Evolutionary conservation across 768 basidiomycete genomes (phyloP).

Genomic region (Kwoniella bestiolae): DNA sequence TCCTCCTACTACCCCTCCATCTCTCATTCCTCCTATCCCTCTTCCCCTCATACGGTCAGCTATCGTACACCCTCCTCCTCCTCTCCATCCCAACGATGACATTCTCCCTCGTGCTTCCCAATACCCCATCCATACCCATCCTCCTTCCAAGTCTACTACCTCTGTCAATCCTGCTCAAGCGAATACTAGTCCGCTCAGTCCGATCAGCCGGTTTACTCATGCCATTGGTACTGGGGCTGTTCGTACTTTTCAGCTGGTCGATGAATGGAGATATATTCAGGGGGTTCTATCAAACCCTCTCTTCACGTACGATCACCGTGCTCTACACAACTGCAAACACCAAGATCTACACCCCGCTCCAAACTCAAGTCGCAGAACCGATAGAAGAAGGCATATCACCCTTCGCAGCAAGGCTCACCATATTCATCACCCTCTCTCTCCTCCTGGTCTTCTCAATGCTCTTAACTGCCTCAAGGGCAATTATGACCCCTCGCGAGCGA

Average conservation of each 20-base stretch:
- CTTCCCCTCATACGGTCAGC: neutral
- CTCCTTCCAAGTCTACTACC: constrained; percentile 25
- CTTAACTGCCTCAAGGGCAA: constrained; percentile 21
- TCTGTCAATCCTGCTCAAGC: constrained; percentile 25
- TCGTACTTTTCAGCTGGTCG: constrained; percentile 31
- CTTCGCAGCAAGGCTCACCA: constrained; percentile 30
- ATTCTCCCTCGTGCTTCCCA: constrained; percentile 30
- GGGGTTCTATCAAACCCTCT: constrained; percentile 27
- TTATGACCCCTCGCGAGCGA: neutral
- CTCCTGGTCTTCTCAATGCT: constrained; percentile 30
- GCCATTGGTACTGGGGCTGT: constrained; percentile 31
- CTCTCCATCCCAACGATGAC: constrained; percentile 39
- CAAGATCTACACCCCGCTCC: neutral
- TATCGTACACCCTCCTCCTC: constrained; percentile 23
- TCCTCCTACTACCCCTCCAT: constrained; percentile 22
- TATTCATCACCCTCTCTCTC: constrained; percentile 33
- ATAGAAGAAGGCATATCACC: constrained; percentile 39
- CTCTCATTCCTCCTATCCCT: constrained; percentile 17
- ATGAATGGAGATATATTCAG: constrained; percentile 49
- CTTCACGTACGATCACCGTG: no score
- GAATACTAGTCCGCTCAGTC: constrained; percentile 13
- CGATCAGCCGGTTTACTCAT: constrained; percentile 26
- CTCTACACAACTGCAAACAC: neutral
- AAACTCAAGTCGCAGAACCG: constrained; percentile 1
- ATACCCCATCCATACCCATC: constrained; percentile 29